Conservation (phyloP, 2,329 filamentous ascomycete species). For the Xylariaceae sp. region DNA sequence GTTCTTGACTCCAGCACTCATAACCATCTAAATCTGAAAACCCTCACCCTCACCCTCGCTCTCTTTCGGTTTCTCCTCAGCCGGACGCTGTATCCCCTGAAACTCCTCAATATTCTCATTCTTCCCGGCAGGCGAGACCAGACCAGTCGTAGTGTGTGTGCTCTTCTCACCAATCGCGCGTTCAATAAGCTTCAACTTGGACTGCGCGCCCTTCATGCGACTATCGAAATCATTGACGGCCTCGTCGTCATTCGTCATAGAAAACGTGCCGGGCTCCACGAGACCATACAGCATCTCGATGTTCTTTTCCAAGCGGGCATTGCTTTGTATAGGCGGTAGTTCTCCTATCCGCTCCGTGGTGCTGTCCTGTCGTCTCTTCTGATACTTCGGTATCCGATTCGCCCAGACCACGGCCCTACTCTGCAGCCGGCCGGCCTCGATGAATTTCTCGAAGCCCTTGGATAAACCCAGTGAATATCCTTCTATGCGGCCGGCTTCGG, state of each 20-base stretch:
- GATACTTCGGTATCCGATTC: slow-evolving; percentile 52
- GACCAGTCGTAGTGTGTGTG: not conserved
- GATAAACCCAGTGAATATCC: slow-evolving; percentile 86
- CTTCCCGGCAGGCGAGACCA: slow-evolving; percentile 13
- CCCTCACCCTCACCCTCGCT: not conserved
- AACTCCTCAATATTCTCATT: slow-evolving; percentile 30
- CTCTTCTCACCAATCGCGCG: slow-evolving; percentile 49
- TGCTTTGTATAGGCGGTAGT: slow-evolving; percentile 43
- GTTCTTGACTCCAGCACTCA: not conserved
- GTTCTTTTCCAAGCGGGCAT: slow-evolving; percentile 69
- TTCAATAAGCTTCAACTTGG: slow-evolving; percentile 81
- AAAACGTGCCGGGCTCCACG: slow-evolving; percentile 71
- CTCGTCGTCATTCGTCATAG: slow-evolving; percentile 79
- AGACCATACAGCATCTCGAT: slow-evolving; percentile 68
- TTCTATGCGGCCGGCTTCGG: slow-evolving; percentile 73
- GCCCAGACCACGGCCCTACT: slow-evolving; percentile 81
- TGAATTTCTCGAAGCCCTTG: slow-evolving; percentile 89
- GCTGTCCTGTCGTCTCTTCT: not conserved
- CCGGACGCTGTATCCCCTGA: slow-evolving; percentile 18
- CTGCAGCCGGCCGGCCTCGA: slow-evolving; percentile 71
- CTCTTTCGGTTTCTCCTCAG: not conserved
- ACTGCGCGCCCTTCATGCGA: slow-evolving; percentile 72
- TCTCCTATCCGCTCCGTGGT: not conserved
- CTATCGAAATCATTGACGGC: slow-evolving; percentile 86
- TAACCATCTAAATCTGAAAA: not conserved